A percentile compares a stretch with the other conserved stretches of the same genome.
Conservation (phyloP, 352 stramenopile species). For the Pilasporangium apinafurcum region DNA sequence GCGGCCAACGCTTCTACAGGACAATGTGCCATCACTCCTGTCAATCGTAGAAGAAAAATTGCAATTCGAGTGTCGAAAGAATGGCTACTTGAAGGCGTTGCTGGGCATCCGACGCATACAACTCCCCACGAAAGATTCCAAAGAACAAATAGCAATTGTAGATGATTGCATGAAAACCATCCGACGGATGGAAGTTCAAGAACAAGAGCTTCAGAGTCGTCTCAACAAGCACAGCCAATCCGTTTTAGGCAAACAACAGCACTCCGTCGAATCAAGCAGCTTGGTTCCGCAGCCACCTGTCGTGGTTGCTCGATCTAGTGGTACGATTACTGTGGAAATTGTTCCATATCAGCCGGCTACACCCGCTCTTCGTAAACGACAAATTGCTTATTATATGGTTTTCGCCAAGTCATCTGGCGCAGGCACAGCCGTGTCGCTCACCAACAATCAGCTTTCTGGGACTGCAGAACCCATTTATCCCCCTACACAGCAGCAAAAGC, state of each 20-base stretch:
- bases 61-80: conserved; percentile 38
- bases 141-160: conserved; percentile 12
- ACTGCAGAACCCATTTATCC: conserved; percentile 45
- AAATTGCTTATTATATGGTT: conserved; percentile 68
- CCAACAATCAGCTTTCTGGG: conserved; percentile 55
- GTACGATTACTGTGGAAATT: conserved; percentile 42
- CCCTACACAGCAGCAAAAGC: background rate
- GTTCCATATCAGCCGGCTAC: conserved; percentile 23
- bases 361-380: conserved; percentile 13
- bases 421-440: conserved; percentile 73
- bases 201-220: conserved; percentile 25
- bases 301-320: conserved; percentile 47
- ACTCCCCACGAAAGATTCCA: conserved; percentile 5
- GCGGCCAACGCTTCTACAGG: background rate
- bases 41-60: conserved; percentile 20
- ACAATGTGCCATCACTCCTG: conserved; percentile 5
- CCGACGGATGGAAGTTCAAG: conserved; percentile 25
- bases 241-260: background rate
- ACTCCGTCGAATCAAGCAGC: background rate
- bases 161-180: conserved; percentile 40
- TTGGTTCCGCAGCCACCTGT: conserved; percentile 29
- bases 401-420: conserved; percentile 65
- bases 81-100: conserved; percentile 35
- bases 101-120: conserved; percentile 38
- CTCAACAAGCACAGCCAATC: conserved; percentile 3